Base-by-base conservation (phyloP, 1,284 basidiomycete genomes). In the Sporisorium reilianum region DNA sequence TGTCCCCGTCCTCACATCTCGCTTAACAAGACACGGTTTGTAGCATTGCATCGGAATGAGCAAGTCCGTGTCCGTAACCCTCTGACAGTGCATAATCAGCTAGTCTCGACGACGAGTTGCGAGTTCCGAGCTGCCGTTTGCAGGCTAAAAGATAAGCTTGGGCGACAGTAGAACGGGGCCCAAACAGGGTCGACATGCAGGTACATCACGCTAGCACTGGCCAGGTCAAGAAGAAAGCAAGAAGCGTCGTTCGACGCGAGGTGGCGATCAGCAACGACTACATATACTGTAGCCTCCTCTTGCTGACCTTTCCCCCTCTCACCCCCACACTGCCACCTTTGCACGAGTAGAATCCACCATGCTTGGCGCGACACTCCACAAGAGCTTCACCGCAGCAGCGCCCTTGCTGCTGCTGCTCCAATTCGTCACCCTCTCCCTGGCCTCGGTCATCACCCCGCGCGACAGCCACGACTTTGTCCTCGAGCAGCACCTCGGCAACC, bases 401-500 rank as follows among this genome's bases (percentile, higher is more conserved):
- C n/a, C 52, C 8, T 28, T 59, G 20, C 56, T 65, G n/a, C 63
- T 65, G 7, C 40, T 68, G 8, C 45, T 54, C 11, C 65, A 68
- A 53, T 41, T 63, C 16, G 56, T 55, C 16, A 63, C 52, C 1
- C 50, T 69, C 23, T 53, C 55, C 42, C 16, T 42, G 11, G 45
- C 51, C 8, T 50, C 55, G 2, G 41, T 42, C 16, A 38, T 42
- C 42, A 4, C 38, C 2, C 4, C 41, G 10, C 45, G 44, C 34
- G 20, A 38, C 20, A 30, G 26, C 45, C n/a, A 16, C 12, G 26
- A 40, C 16, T 64, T 54, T 10, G 30, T 48, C 10, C 50, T 70
- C 40, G 48, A 70, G 32, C 45, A 61, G 23, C 63, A 57, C 28
- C 59, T 61, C 25, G 69, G 57, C 78, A 73, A 75, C 49, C 66